These are phyloP conservation scores for Macrolepiota dolichaula DNA, from an alignment of 768 basidiomycete species.

Conservation along the genomic window DNA sequence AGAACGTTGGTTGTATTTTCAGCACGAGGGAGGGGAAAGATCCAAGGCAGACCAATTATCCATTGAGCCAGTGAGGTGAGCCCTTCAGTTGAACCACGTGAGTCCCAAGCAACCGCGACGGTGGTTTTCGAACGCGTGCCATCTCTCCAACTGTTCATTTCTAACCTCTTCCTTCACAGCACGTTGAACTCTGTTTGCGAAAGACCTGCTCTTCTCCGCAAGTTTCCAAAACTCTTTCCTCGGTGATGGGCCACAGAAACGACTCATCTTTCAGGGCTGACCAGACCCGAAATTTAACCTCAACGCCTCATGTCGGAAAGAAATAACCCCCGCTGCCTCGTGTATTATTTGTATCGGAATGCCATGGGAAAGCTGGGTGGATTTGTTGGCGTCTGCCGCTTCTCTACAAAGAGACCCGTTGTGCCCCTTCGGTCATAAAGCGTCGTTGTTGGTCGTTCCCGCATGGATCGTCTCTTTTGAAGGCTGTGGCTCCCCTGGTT, in stretches of 20 bases:
- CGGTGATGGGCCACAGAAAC: neutral
- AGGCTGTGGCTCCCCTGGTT: neutral
- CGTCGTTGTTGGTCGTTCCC: neutral
- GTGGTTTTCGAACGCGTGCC: neutral
- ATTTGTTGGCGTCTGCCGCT: neutral
- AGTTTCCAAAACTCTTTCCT: neutral
- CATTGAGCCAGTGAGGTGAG: neutral
- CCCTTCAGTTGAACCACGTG: neutral
- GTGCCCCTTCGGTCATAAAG: neutral
- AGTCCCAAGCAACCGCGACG: neutral
- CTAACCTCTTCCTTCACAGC: neutral
- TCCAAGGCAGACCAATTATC: neutral
- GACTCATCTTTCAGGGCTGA: neutral
- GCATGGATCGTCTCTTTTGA: neutral
- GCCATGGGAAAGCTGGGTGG: neutral
- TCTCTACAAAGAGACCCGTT: neutral
- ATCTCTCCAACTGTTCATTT: neutral
- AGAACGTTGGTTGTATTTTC: neutral
- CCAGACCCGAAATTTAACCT: neutral
- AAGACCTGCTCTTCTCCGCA: neutral
- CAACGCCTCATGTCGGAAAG: neutral
- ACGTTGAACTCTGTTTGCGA: neutral
- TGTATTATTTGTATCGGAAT: conserved; percentile 1
- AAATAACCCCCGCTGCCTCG: conserved; percentile 6
- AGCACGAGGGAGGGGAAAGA: neutral